phyloP scores from a whole-genome alignment of 257 asterid genomes.

The Thymus quinquecostatus region DNA sequence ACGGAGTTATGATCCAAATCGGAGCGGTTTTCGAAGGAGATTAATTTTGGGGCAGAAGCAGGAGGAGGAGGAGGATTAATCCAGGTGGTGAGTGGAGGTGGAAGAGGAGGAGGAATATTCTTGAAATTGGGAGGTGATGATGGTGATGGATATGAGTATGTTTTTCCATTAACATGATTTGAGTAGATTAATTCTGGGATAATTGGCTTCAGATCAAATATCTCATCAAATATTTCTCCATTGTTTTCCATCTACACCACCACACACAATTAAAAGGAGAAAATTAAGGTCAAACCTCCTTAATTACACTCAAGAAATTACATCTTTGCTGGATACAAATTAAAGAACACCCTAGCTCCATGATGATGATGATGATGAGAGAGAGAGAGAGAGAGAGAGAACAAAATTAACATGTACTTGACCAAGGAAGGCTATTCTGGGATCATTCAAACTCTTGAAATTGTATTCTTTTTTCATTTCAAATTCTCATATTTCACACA shows the following conservation, averaged over 20 bases:
- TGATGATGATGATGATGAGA: not conserved
- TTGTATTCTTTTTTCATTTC: not conserved
- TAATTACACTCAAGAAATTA: not conserved
- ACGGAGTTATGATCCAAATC: not conserved
- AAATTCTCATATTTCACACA: too few relatives aligned
- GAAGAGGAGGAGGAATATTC: not conserved
- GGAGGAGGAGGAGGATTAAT: not conserved
- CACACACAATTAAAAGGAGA: not conserved
- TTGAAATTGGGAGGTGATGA: not conserved
- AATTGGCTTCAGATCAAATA: constrained; percentile 39
- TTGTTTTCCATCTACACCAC: constrained; percentile 13
- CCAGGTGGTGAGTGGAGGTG: not conserved
- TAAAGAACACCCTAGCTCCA: too few relatives aligned
- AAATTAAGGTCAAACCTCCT: not conserved
- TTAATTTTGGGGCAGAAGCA: constrained; percentile 11
- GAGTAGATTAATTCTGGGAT: constrained; percentile 34
- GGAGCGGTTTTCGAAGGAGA: constrained; percentile 38
- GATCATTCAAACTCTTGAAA: not conserved
- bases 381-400: not conserved
- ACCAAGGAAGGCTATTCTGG: not conserved
- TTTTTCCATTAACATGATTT: not conserved
- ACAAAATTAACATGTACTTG: too few relatives aligned
- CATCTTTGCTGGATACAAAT: too few relatives aligned
- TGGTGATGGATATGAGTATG: not conserved
- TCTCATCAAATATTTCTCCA: constrained; percentile 31